These are phyloP conservation scores for Ganoderma multipileum DNA, from an alignment of 1,284 basidiomycete species.

Conservation along the genomic window DNA sequence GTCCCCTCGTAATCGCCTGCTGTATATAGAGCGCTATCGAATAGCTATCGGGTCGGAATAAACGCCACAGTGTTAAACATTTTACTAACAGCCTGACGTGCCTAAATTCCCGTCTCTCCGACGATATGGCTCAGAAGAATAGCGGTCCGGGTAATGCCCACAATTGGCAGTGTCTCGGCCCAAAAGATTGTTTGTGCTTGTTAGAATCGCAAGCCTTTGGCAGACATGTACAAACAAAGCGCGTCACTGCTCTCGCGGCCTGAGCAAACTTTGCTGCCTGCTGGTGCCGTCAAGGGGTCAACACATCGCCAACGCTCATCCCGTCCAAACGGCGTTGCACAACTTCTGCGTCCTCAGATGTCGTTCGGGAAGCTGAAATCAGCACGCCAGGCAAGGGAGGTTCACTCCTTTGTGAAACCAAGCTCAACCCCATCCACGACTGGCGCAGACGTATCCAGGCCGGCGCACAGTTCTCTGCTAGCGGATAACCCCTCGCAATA, in stretches of 20 bases:
- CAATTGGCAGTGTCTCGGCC: neutral
- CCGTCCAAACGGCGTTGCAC: neutral
- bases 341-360: conserved; percentile 32
- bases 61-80: neutral
- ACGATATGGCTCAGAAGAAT: neutral
- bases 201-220: conserved; percentile 27
- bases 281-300: neutral
- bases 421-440: neutral
- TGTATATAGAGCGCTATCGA: conserved; percentile 29
- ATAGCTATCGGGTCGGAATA: conserved; percentile 19
- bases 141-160: neutral
- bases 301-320: neutral
- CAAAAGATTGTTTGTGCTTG: conserved; percentile 18
- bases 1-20: conserved; percentile 26
- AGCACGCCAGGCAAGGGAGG: conserved; percentile 36
- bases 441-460: neutral
- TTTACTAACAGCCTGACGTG: neutral
- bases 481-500: neutral
- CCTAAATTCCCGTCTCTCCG: neutral
- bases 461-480: neutral
- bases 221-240: conserved; percentile 27
- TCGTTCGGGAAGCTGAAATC: conserved; percentile 40
- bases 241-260: conserved; percentile 12
- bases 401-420: conserved; percentile 38
- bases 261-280: neutral